phyloP scores from a whole-genome alignment of 495 filamentous ascomycete genomes.

The Lophiostoma macrostomum region DNA sequence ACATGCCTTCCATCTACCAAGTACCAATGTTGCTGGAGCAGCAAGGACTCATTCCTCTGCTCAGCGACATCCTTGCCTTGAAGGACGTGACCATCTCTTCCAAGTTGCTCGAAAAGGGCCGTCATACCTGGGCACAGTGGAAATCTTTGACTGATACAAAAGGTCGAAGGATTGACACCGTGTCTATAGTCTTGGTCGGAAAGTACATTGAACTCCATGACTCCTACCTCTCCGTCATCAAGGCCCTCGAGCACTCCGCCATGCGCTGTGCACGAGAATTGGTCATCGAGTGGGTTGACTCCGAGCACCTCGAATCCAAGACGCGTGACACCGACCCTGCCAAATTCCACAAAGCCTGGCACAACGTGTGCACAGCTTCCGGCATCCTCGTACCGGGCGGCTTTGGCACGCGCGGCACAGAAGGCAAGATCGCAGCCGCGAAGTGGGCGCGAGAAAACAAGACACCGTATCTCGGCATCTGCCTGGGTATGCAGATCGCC shows the following conservation, averaged over 20 bases:
- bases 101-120: slow-evolving; percentile 55
- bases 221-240: slow-evolving; percentile 76
- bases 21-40: slow-evolving; percentile 85
- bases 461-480: slow-evolving; percentile 84
- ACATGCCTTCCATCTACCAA: slow-evolving; percentile 85
- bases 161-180: slow-evolving; percentile 59
- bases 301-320: slow-evolving; percentile 71
- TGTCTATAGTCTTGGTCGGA: slow-evolving; percentile 84
- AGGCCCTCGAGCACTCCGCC: slow-evolving; percentile 83
- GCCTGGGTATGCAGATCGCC: slow-evolving; percentile 91
- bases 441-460: slow-evolving; percentile 80
- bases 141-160: slow-evolving; percentile 60
- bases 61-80: slow-evolving; percentile 60
- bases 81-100: slow-evolving; percentile 49
- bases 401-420: slow-evolving; percentile 76
- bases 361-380: slow-evolving; percentile 65
- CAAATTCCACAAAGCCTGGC: slow-evolving; percentile 87
- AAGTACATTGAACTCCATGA: slow-evolving; percentile 86
- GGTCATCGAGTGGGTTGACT: slow-evolving; percentile 77
- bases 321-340: slow-evolving; percentile 58
- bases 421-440: slow-evolving; percentile 83
- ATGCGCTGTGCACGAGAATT: slow-evolving; percentile 84
- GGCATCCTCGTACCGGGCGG: slow-evolving; percentile 74
- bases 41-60: slow-evolving; percentile 64
- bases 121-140: slow-evolving; percentile 71